These are phyloP conservation scores for Coelastrella sp. DNA, from an alignment of 139 green algal species.

Conservation along the genomic window DNA sequence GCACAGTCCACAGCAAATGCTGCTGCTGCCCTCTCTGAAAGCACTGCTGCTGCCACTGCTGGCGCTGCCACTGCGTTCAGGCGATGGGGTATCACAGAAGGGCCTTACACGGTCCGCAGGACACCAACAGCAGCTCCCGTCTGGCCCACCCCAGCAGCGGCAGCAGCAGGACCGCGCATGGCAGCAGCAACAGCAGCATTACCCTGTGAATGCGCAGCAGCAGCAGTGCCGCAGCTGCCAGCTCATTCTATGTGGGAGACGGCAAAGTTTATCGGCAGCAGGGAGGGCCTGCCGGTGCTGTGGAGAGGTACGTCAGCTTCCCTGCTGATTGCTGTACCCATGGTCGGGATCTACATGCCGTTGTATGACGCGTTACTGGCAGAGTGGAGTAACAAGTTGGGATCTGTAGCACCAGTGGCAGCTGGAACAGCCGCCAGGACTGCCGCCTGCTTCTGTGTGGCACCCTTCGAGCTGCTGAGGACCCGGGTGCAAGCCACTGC, in stretches of 20 bases:
- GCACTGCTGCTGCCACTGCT: conserved; percentile 30
- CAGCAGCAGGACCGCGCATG: neutral
- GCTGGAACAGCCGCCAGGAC: conserved; percentile 76
- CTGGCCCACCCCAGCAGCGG: neutral
- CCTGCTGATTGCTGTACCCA: conserved; percentile 84
- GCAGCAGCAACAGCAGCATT: neutral
- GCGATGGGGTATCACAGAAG: conserved; percentile 38
- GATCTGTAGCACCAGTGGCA: conserved; percentile 67
- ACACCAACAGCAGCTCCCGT: neutral
- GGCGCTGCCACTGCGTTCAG: conserved; percentile 22
- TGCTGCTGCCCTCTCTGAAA: conserved; percentile 11
- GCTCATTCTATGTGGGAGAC: conserved; percentile 42
- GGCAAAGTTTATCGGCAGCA: conserved; percentile 6
- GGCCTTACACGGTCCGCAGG: neutral
- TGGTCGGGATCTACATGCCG: conserved; percentile 96
- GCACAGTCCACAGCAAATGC: neutral
- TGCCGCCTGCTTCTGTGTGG: conserved; percentile 78
- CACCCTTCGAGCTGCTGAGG: conserved; percentile 88
- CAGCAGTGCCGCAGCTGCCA: neutral
- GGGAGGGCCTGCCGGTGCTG: conserved; percentile 77
- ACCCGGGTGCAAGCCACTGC: conserved; percentile 76
- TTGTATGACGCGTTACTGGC: conserved; percentile 89
- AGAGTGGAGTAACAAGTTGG: conserved; percentile 15
- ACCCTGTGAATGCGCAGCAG: neutral
- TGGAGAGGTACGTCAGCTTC: conserved; percentile 83